These are phyloP conservation scores for Xylaria sp. DNA, from an alignment of 2,329 filamentous ascomycete genomes.

Conservation along the genomic window DNA sequence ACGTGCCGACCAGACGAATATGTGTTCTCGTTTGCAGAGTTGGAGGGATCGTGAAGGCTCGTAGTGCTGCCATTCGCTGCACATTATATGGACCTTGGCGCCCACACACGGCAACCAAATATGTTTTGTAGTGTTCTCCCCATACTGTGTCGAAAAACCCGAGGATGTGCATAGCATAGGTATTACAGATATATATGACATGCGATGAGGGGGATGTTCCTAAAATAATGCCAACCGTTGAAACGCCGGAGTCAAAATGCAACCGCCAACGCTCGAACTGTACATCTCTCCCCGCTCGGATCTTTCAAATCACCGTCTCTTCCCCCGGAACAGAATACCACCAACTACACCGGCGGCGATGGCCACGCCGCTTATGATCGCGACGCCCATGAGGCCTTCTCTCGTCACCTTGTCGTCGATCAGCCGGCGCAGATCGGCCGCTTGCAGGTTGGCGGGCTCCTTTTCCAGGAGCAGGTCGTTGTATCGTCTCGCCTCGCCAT, in stretches of 20 bases:
- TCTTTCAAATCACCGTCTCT: conserved; percentile 41
- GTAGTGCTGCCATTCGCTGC: conserved; percentile 4
- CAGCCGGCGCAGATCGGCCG: conserved; percentile 82
- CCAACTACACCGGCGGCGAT: conserved; percentile 94
- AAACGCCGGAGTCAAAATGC: conserved; percentile 38
- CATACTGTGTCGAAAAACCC: not conserved
- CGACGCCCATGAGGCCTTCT: conserved; percentile 93
- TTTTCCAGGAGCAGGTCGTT: conserved; percentile 92
- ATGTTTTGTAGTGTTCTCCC: too few species aligned
- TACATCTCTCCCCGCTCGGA: not conserved
- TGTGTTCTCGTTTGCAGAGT: not conserved
- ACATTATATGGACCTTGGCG: not conserved
- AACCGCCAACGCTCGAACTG: conserved; percentile 33
- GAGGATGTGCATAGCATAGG: conserved; percentile 1
- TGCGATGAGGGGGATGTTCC: conserved; percentile 29
- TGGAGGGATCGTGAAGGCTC: not conserved
- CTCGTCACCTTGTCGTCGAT: conserved; percentile 97
- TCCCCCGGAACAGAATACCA: conserved; percentile 77
- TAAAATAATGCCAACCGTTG: conserved; percentile 29
- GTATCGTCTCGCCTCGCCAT: conserved; percentile 91
- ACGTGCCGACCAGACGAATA: not conserved
- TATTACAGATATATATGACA: conserved; percentile 19
- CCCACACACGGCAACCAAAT: not conserved
- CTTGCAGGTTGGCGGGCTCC: conserved; percentile 92
- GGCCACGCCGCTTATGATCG: conserved; percentile 92